phyloP scores from a whole-genome alignment of 371 early-diverging fungal species.

The Umbelopsis sp. region DNA sequence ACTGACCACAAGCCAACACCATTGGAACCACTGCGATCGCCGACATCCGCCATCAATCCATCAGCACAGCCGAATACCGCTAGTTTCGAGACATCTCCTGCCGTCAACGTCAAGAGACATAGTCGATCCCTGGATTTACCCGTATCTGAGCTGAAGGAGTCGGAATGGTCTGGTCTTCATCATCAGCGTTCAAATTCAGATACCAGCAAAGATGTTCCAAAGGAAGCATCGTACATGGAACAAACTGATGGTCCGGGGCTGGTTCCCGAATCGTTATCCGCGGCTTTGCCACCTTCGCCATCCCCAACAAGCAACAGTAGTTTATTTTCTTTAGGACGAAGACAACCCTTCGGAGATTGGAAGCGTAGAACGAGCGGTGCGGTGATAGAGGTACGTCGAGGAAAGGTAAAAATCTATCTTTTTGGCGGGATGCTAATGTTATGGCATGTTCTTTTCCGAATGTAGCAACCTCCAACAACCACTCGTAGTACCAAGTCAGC shows the following conservation, averaged over 20 bases:
- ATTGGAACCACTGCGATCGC: neutral
- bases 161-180: conserved; percentile 14
- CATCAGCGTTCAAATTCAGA: conserved; percentile 15
- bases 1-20: neutral
- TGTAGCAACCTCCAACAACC: neutral
- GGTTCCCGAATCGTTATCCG: conserved; percentile 2
- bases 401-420: neutral
- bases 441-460: conserved; percentile 1
- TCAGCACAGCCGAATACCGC: conserved; percentile 9
- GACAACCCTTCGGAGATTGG: conserved; percentile 13
- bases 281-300: conserved; percentile 4
- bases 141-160: conserved; percentile 4
- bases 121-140: conserved; percentile 41
- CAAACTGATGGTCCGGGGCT: neutral
- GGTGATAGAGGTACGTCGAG: neutral
- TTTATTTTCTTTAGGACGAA: neutral
- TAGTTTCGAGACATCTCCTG: neutral
- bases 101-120: conserved; percentile 24
- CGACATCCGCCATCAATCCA: neutral
- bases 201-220: conserved; percentile 9
- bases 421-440: neutral
- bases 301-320: conserved; percentile 5
- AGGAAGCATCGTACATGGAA: neutral
- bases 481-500: conserved; percentile 10
- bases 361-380: conserved; percentile 3